Conservation (phyloP, 139 green algal genomes). For the Haematococcus sp. region DNA sequence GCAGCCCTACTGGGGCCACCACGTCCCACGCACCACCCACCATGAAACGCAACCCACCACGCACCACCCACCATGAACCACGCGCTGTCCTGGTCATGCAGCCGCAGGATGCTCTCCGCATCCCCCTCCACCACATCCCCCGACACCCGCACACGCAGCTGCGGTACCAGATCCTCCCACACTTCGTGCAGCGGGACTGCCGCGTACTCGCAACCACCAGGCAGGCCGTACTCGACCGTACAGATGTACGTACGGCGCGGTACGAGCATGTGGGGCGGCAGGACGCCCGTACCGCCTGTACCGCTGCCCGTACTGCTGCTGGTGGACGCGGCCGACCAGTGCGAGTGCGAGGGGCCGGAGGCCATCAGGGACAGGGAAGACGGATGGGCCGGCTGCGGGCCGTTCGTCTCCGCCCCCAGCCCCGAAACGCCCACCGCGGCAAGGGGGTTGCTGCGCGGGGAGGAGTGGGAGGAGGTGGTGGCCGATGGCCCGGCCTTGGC, state of each 20-base stretch:
- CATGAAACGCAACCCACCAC: too few relatives aligned
- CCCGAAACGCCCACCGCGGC: too few relatives aligned
- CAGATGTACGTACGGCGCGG: slow-evolving; percentile 22
- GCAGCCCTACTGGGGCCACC: too few relatives aligned
- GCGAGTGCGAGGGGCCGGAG: too few relatives aligned
- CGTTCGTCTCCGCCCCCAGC: too few relatives aligned
- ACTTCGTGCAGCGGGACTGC: slow-evolving; percentile 21
- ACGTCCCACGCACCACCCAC: too few relatives aligned
- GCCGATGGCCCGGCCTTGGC: too few relatives aligned
- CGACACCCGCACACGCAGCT: slow-evolving; percentile 23
- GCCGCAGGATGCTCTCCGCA: slow-evolving; percentile 15
- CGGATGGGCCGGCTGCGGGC: too few relatives aligned
- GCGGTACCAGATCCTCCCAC: slow-evolving; percentile 29
- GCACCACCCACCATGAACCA: slow-evolving; percentile 22
- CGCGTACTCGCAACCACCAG: slow-evolving; percentile 28
- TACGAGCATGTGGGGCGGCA: neutral
- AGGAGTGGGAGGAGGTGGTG: too few relatives aligned
- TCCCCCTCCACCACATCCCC: slow-evolving; percentile 26
- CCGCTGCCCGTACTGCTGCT: too few relatives aligned
- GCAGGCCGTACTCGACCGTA: slow-evolving; percentile 24
- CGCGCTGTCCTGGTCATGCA: neutral
- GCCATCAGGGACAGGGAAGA: too few relatives aligned
- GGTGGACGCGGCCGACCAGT: neutral
- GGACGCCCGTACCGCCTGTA: neutral
- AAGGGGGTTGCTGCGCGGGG: too few relatives aligned